Percentiles rank a stretch among this genome's conserved stretches.
Evolutionary conservation across 2,329 filamentous ascomycete species (phyloP).

Genomic region (Aspergillus latus): DNA sequence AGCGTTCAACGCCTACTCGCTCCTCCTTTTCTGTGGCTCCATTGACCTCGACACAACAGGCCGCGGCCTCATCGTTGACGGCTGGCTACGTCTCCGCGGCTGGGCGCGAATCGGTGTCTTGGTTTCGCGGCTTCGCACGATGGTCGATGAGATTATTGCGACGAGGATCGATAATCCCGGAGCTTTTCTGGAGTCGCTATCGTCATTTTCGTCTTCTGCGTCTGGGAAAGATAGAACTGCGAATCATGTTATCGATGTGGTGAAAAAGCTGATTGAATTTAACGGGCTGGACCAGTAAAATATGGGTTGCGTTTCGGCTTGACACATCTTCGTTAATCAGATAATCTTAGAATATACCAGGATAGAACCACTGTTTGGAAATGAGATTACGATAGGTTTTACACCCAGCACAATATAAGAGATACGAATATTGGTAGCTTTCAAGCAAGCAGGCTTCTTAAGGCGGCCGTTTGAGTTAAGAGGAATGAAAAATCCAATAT

Average conservation of each 20-base stretch:
- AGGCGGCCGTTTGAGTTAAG: neutral
- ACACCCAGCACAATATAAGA: neutral
- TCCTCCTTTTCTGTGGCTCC: constrained; percentile 82
- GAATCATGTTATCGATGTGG: constrained; percentile 66
- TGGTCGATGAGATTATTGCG: constrained; percentile 83
- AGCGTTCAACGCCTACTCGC: constrained; percentile 81
- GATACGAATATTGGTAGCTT: neutral
- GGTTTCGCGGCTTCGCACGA: constrained; percentile 74
- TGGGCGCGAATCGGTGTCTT: constrained; percentile 95
- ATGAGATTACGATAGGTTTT: neutral
- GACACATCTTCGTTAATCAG: neutral
- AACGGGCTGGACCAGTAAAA: constrained; percentile 71
- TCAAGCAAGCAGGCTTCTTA: neutral
- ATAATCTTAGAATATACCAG: constrained; percentile 1
- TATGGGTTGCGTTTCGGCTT: neutral
- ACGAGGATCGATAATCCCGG: constrained; percentile 75
- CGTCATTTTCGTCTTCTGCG: neutral
- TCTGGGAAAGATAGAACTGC: constrained; percentile 21
- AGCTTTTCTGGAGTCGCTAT: constrained; percentile 49
- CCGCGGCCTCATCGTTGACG: constrained; percentile 83
- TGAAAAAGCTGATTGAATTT: constrained; percentile 79
- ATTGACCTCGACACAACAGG: constrained; percentile 86
- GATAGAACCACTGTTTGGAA: neutral
- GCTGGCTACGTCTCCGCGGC: constrained; percentile 80
- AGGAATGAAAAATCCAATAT: constrained; percentile 20